Base-by-base conservation (phyloP, 2,329 filamentous ascomycete species). In the Aspergillus sp. region DNA sequence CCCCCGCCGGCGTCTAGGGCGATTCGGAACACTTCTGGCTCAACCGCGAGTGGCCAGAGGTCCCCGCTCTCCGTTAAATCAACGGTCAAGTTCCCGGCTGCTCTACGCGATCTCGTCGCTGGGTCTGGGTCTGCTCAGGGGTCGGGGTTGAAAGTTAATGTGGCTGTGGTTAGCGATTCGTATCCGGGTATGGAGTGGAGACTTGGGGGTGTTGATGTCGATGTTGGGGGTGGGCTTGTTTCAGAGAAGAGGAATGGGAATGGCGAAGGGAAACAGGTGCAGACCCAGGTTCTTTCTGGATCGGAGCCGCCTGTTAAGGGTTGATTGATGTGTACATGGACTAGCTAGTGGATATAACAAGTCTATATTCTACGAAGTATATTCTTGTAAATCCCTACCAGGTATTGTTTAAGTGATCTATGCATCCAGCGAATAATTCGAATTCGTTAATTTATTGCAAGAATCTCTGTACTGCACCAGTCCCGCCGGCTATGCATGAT, bases 111-210 rank as follows among this genome's bases (percentile, higher is more conserved):
- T 10, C 35, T 30, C 1, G 40, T 42, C 6, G 32, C 36, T 2
- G 40, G 36, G 5, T 37, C 30, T 12, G 31, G 30, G n/a, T 41
- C 33, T 6, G 39, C 35, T 5, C 36, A 39, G 10, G 69, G 59
- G 37, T 67, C 74, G 0, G 69, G 63, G 8, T 71, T 74, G 1
- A 74, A 72, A 53, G 59, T 93, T 7, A 80, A 86, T 51, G 72
- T 95, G 3, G 55, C 73, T 40, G 77, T 95, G 2, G 67, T 91
- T 12, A 96, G 89, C 58, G 91, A 96, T 67, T 78, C 78, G 11
- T 96, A 96, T 60, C 66, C 86, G 20, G 85, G 82, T 0, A 75
- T 96, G 69, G 64, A 69, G 45, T 81, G 77, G 76, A 58, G 45
- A 19, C 42, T 76, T 13, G 35, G 43, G 5, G 65, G 63, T 3